These are phyloP conservation scores for Gastrodia elata DNA, from an alignment of 106 monocot genomes.

Conservation along the genomic window DNA sequence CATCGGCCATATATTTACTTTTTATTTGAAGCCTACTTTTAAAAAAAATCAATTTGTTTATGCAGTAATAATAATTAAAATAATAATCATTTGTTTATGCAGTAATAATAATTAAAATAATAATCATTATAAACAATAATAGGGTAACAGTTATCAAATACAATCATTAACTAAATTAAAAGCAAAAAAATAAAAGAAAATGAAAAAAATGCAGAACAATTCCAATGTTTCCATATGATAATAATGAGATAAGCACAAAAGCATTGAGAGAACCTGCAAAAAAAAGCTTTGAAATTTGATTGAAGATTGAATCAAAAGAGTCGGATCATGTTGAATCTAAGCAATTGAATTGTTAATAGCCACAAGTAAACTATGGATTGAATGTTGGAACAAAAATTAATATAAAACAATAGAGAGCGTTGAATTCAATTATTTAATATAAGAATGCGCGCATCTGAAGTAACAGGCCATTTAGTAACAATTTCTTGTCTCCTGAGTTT, in stretches of 20 bases:
- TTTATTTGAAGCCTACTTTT: too few relatives aligned
- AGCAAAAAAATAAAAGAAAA: neutral
- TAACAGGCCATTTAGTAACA: neutral
- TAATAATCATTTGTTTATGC: neutral
- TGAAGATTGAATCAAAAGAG: neutral
- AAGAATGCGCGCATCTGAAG: neutral
- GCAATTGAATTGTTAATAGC: neutral
- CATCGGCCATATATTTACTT: too few relatives aligned
- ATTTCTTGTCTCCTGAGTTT: neutral
- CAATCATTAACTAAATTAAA: neutral
- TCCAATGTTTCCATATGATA: neutral
- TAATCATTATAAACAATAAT: too few relatives aligned
- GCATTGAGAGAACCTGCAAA: neutral
- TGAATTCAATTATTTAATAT: neutral
- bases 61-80: neutral
- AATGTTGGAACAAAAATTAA: constrained; percentile 3
- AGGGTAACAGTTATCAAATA: neutral
- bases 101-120: neutral
- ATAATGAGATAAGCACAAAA: neutral
- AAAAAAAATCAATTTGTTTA: neutral
- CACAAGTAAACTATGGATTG: neutral
- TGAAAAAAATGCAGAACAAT: neutral
- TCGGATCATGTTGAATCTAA: neutral
- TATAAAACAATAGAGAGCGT: neutral
- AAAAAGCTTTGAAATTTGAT: neutral